Percentiles rank a stretch among this genome's conserved stretches.
These are phyloP conservation scores for Mycogone perniciosa DNA, from an alignment of 2,329 filamentous ascomycete species.

Conservation along the genomic window DNA sequence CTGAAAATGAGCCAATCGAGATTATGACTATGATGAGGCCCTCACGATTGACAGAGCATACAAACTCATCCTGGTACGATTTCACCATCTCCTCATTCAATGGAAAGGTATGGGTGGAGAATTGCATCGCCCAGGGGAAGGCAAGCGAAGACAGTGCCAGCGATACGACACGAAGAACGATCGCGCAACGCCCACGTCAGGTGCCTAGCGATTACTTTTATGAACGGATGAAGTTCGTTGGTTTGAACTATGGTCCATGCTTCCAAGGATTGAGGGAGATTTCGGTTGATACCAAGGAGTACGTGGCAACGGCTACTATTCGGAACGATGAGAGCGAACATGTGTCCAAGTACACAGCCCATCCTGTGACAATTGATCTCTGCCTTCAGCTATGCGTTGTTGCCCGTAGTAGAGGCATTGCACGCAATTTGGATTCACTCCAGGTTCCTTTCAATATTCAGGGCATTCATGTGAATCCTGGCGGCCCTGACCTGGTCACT, in stretches of 20 bases:
- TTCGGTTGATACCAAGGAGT: constrained; percentile 4
- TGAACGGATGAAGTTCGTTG: constrained; percentile 1
- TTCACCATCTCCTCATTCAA: constrained; percentile 17
- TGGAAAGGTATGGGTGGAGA: constrained; percentile 22
- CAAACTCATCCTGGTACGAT: background rate
- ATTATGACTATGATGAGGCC: constrained; percentile 12
- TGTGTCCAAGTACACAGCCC: constrained; percentile 4
- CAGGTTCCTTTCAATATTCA: constrained; percentile 5
- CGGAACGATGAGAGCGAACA: background rate
- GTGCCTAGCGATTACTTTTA: constrained; percentile 6
- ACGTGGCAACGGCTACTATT: background rate
- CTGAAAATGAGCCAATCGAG: constrained; percentile 6
- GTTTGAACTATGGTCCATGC: constrained; percentile 11
- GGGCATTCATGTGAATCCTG: constrained; percentile 2
- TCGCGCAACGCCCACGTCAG: background rate
- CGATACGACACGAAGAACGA: no score
- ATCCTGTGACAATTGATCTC: constrained; percentile 10
- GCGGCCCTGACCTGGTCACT: background rate
- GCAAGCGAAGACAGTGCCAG: background rate
- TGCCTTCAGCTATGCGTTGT: constrained; percentile 9
- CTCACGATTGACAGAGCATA: background rate
- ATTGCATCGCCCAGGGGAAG: constrained; percentile 20
- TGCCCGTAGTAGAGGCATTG: constrained; percentile 1
- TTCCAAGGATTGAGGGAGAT: constrained; percentile 12
- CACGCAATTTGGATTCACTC: constrained; percentile 1